Base-by-base conservation (phyloP, 2,329 filamentous ascomycete species). In the Exophiala viscosa region DNA sequence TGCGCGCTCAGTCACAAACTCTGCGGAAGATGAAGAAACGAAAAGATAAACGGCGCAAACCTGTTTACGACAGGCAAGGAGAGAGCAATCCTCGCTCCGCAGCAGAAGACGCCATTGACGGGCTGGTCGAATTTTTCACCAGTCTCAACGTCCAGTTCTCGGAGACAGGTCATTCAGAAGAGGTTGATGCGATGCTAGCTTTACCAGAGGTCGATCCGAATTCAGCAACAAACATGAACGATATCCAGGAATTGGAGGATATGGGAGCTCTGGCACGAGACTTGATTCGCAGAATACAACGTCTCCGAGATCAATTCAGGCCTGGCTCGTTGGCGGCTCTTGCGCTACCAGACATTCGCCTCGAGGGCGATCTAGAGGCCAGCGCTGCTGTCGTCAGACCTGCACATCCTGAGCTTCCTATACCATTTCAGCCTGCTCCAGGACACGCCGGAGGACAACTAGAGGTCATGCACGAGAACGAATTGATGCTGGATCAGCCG, bases 221-320 rank as follows among this genome's bases (percentile, higher is more conserved):
- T 10, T 5, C 11, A 17, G 17, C 38, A 17, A 28, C 35, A n/a
- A 46, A 49, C 48, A 34, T 45, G 32, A 48, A 50, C 11, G 60
- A 62, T 13, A 54, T 62, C 34, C 52, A 54, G 41, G 57, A 61
- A 39, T 43, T 63, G 36, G 54, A 61, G 47, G 57, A 61, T 32
- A 60, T 63, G 45, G 58, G 57, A 10, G 45, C 52, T 18, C 46
- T 61, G 28, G 59, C 58, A 3, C 46, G 60, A 44, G 55, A 60
- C 34, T 48, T 63, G 45, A 60, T 61, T 18, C 52, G 50, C 18
- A 51, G 57, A 17, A 60, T 63, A 9, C 60, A 61, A 48, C 52
- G 50, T 11, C 48, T 63, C 18, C 46, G 60, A 51, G 58, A 57
- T n/a, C 60, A 63, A 41, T 61, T 58, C 34, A 35, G 52, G 6